Evolutionary conservation across 2,329 filamentous ascomycete species (phyloP), one percentile per base, ranked within the genome.

Genomic region (Sclerotinia nivalis): DNA sequence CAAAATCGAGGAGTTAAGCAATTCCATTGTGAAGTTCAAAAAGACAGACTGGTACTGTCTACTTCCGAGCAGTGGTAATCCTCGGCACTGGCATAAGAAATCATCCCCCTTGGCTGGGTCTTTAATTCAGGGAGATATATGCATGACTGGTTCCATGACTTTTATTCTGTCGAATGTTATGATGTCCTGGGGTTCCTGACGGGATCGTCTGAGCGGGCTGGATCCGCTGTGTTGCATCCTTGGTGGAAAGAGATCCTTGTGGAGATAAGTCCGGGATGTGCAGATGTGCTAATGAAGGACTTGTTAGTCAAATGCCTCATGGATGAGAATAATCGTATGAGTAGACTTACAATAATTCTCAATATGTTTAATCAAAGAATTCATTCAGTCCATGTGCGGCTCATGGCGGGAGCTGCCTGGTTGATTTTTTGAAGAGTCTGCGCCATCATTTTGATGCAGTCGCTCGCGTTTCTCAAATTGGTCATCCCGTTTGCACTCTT

Each of bases 381-480:
- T 69, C 69, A 61, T 75, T 78, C 75, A 78, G 68, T 73, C 75
- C 59, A 65, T 56, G 62, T 71, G 49, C 70, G 69, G 68, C 55
- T 71, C 67, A 72, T 71, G 22, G 58, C 62, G 2, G 72, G 72
- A 25, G 72, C 70, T 28, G 73, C 69, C 15, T 65, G 61, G 70
- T 73, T 74, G 52, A 78, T 76, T 25, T 71, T 68, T 47, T 75
- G 74, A 54, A 74, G 74, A 20, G 73, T 75, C 61, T 76, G 72
- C 40, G 72, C 75, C 76, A 79, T 77, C 70, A 75, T 72, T 68
- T 76, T 76, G 54, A 79, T 74, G 68, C 72, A 76, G 22, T 77
- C 72, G 64, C 58, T 71, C 20, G 76, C 75, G 56, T 72, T 75
- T 45, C 73, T 70, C 56, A 77, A 72, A 25, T 76, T 66, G 15